Percentiles rank a stretch among this genome's conserved stretches.
phyloP scores from a whole-genome alignment of 257 asterid genomes.

The Eucommia ulmoides region DNA sequence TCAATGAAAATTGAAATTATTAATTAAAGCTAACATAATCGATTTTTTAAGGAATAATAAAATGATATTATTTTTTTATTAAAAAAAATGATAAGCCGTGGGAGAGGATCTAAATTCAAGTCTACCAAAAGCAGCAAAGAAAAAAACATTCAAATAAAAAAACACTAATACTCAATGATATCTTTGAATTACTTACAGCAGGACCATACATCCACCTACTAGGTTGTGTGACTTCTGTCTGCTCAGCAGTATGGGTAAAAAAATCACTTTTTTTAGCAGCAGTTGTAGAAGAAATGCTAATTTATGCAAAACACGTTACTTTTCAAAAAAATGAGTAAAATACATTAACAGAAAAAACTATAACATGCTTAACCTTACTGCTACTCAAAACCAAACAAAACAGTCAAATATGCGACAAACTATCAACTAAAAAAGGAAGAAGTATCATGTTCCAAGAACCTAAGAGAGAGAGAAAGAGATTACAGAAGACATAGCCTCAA shows the following conservation, averaged over 20 bases:
- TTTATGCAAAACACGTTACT: background rate
- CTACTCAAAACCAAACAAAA: background rate
- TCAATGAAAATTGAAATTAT: too few relatives aligned
- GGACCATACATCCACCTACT: too few relatives aligned
- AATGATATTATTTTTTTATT: too few relatives aligned
- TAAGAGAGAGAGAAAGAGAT: conserved; percentile 11
- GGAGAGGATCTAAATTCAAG: background rate
- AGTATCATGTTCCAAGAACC: too few relatives aligned
- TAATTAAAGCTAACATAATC: too few relatives aligned
- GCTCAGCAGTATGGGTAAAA: too few relatives aligned
- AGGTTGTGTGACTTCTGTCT: too few relatives aligned
- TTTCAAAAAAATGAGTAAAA: background rate
- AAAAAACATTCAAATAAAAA: background rate
- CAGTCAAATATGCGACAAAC: background rate
- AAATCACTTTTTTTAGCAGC: too few relatives aligned
- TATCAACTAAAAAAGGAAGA: background rate
- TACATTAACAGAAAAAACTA: background rate
- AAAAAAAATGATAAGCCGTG: background rate
- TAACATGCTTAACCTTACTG: background rate
- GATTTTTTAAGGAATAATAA: too few relatives aligned
- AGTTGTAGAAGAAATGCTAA: too few relatives aligned
- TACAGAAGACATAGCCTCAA: conserved; percentile 54
- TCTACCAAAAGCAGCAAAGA: background rate
- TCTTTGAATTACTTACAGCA: too few relatives aligned
- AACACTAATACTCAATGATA: too few relatives aligned